Evolutionary conservation across 192 early-diverging fungal species (phyloP), one percentile per base, ranked within the genome.

Genomic region (Gryganskiella cystojenkinii): DNA sequence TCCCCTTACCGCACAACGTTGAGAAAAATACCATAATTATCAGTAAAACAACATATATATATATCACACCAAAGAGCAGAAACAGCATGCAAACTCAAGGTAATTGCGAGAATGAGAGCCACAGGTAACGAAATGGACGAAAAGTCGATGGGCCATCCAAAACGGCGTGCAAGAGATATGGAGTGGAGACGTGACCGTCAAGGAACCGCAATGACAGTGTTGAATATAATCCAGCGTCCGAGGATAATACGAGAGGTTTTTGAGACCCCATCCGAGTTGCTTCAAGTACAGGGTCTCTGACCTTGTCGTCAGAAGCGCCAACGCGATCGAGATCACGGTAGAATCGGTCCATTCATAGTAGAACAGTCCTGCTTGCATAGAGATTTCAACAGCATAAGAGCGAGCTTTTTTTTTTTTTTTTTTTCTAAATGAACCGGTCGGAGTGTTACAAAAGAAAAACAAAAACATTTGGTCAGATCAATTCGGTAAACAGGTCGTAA

Each of bases 351-450:
- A 89, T 22, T 85, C 74, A 34, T 82, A 82, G 33, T 80, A 84
- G 69, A 84, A 78, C 0, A 64, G 59, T 25, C 72, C 72, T 10
- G 61, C 42, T 27, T 62, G 24, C 5, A 93, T 90, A 60, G 92
- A 91, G 68, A 91, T 92, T 59, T 93, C 89, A 47, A 84, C 84
- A 82, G 89, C 89, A 43, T 90, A 92, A 43, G 91, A 82, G 62
- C 90, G 91, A 19, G 58, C 58, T 1, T 79, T 71, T 45, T 87
- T 90, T 31, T 27, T 42, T 40, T 34, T 43, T 46, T 31, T 37
- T 31, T 1, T 31, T 20, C 57, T 17, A 19, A 4, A 37, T 59
- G 37, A 28, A 27, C 15, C 56, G 37, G 8, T 19, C 35, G 33
- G 27, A 31, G 28, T 19, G 28, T 30, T 3, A 33, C 30, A 9